Evolutionary conservation across 2,329 filamentous ascomycete genomes (phyloP).

Genomic region (Neurospora crassa): DNA sequence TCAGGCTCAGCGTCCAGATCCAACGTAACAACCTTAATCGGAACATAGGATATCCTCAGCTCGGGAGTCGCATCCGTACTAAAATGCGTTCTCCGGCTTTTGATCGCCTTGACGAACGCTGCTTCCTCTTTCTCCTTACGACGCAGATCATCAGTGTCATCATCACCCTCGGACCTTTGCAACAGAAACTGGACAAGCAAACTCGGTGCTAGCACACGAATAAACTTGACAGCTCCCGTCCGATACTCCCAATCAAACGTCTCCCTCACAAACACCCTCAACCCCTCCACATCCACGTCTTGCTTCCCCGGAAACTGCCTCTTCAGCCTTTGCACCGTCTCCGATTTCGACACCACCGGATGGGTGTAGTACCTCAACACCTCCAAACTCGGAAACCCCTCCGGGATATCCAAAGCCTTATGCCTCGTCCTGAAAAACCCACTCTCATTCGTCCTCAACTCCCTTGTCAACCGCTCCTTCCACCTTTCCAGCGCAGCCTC

Average conservation of each 20-base stretch:
- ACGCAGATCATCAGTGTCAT: slow-evolving; percentile 20
- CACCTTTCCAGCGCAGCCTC: slow-evolving; percentile 52
- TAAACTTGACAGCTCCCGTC: slow-evolving; percentile 73
- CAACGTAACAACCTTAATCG: slow-evolving; percentile 66
- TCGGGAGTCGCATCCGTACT: slow-evolving; percentile 69
- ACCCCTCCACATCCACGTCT: slow-evolving; percentile 51
- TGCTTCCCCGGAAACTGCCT: slow-evolving; percentile 49
- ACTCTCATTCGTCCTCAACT: slow-evolving; percentile 75
- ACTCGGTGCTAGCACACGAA: slow-evolving; percentile 68
- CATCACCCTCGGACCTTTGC: slow-evolving; percentile 13
- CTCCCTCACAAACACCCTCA: slow-evolving; percentile 67
- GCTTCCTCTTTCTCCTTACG: slow-evolving; percentile 35
- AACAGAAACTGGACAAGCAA: slow-evolving; percentile 56
- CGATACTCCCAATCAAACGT: slow-evolving; percentile 80
- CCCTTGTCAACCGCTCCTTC: slow-evolving; percentile 62
- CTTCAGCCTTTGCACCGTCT: slow-evolving; percentile 45
- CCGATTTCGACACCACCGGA: slow-evolving; percentile 63
- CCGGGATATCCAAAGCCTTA: slow-evolving; percentile 63
- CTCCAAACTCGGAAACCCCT: slow-evolving; percentile 69
- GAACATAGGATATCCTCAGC: slow-evolving; percentile 68
- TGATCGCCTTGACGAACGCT: slow-evolving; percentile 54
- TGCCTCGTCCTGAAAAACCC: slow-evolving; percentile 71
- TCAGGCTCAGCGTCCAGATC: slow-evolving; percentile 66
- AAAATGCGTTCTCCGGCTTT: slow-evolving; percentile 57
- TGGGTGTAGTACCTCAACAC: slow-evolving; percentile 81